These are phyloP conservation scores for Salicornia ramosissima DNA, from an alignment of 148 eudicot species.

Conservation along the genomic window DNA sequence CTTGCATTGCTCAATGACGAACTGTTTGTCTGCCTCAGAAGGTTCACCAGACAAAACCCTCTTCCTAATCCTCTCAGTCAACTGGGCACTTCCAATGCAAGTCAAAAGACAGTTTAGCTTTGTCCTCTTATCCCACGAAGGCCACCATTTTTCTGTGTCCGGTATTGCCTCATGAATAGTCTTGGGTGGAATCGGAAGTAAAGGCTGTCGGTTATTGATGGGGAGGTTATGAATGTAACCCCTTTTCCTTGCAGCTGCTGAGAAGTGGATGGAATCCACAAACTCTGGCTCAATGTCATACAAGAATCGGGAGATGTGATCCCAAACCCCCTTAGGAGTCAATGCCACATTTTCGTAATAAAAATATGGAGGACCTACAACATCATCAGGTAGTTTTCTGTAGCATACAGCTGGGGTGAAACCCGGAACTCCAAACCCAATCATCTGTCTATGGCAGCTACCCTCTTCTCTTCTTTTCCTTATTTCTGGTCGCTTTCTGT, in stretches of 20 bases:
- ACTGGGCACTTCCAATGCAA: conserved; percentile 29
- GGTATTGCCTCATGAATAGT: conserved; percentile 32
- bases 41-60: conserved; percentile 14
- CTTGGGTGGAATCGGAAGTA: conserved; percentile 27
- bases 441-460: conserved; percentile 6
- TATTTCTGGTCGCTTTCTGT: background rate
- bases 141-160: conserved; percentile 28
- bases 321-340: conserved; percentile 25
- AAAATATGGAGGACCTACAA: conserved; percentile 20
- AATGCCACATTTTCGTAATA: conserved; percentile 29
- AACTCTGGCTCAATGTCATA: conserved; percentile 24
- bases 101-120: conserved; percentile 29
- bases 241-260: conserved; percentile 30
- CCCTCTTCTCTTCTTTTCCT: no score
- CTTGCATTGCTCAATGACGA: conserved; percentile 18
- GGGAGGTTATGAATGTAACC: conserved; percentile 36
- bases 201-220: conserved; percentile 12
- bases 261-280: conserved; percentile 29
- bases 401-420: no score
- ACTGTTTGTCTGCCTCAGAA: conserved; percentile 9
- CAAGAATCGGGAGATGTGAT: conserved; percentile 11
- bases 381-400: conserved; percentile 3
- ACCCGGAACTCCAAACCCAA: conserved; percentile 29
- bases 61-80: conserved; percentile 23
- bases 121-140: conserved; percentile 24